Conservation (phyloP, 169 alveolate genomes). For the Plasmodium reichenowi region DNA sequence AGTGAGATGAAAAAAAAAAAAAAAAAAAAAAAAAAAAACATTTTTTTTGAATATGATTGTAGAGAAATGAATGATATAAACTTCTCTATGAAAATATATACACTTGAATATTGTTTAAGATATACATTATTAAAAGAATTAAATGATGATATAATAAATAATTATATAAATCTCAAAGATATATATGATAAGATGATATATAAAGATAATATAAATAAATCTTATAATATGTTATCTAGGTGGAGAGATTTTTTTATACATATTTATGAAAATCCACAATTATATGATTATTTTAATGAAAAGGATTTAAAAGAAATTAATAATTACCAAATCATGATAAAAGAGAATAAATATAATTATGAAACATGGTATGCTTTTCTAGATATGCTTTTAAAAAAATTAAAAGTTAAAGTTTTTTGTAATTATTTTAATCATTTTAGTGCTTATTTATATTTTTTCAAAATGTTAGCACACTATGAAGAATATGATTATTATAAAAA, state of each 20-base stretch:
- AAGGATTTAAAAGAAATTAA: slow-evolving; percentile 17
- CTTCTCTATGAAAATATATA: slow-evolving; percentile 12
- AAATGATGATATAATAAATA: slow-evolving; percentile 18
- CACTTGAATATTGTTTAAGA: slow-evolving; percentile 19
- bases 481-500: slow-evolving; percentile 28
- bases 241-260: slow-evolving; percentile 13
- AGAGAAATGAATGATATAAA: slow-evolving; percentile 1
- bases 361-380: slow-evolving; percentile 20
- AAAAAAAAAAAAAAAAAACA: background rate
- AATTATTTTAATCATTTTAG: slow-evolving; percentile 27
- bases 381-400: slow-evolving; percentile 10
- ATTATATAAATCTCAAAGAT: slow-evolving; percentile 9
- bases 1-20: background rate
- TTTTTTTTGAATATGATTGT: slow-evolving; percentile 60
- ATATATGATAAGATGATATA: slow-evolving; percentile 16
- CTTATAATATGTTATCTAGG: slow-evolving; percentile 5
- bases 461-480: slow-evolving; percentile 39
- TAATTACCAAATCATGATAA: background rate
- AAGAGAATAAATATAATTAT: slow-evolving; percentile 9
- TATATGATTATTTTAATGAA: slow-evolving; percentile 52
- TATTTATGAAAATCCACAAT: slow-evolving; percentile 12
- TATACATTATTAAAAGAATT: slow-evolving; percentile 27
- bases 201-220: background rate
- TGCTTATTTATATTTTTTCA: slow-evolving; percentile 60
- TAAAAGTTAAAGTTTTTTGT: slow-evolving; percentile 29